phyloP scores from a whole-genome alignment of 179 eudicot species.

The Heliamphora pulchella region DNA sequence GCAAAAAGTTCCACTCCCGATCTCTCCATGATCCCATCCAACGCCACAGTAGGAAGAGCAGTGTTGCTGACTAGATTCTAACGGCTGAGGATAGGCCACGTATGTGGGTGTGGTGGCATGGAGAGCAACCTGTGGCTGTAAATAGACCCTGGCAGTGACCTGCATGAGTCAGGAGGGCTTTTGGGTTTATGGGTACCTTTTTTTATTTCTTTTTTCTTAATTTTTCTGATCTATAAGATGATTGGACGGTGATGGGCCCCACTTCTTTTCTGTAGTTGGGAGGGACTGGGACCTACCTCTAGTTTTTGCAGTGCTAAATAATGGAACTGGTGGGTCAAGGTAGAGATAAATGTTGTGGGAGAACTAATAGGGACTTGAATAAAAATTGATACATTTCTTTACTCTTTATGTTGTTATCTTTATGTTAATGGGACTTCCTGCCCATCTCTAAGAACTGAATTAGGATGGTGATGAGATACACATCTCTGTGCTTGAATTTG shows the following conservation, averaged over 20 bases:
- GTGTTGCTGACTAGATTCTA: not conserved
- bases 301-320: not conserved
- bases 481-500: too few relatives aligned
- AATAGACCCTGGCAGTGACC: slow-evolving; percentile 20
- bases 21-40: not conserved
- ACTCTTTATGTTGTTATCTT: too few relatives aligned
- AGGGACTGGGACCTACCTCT: not conserved
- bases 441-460: not conserved
- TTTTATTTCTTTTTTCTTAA: not conserved
- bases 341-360: not conserved
- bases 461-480: not conserved
- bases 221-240: not conserved
- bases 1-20: not conserved
- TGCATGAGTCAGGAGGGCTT: not conserved
- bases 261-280: not conserved
- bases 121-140: slow-evolving; percentile 29
- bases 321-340: not conserved
- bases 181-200: not conserved
- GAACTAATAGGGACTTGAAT: not conserved
- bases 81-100: slow-evolving; percentile 28
- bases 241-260: not conserved
- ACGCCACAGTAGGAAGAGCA: not conserved
- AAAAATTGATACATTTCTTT: not conserved
- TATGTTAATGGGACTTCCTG: not conserved
- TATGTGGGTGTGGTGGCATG: slow-evolving; percentile 20